Evolutionary conservation across 495 filamentous ascomycete genomes (phyloP), one percentile per base, ranked within the genome.

Genomic region (Talaromyces nanjingensis): DNA sequence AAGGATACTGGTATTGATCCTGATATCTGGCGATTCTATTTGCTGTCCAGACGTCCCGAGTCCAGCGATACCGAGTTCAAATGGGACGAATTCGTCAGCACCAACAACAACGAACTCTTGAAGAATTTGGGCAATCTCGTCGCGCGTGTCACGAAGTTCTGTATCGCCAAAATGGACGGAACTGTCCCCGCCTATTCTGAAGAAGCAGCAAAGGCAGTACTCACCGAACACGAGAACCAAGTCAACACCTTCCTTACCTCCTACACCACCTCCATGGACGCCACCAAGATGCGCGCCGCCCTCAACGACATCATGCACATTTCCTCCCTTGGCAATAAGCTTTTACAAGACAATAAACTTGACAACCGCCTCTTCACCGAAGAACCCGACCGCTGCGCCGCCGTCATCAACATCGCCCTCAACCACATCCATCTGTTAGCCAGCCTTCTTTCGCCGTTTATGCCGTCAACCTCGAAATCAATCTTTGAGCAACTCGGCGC

Each of bases 1-100:
- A 88, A 89, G 73, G 87, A 96, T 49, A 97, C 92, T 5, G 92
- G 92, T n/a, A 81, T 98, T 24, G 54, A 20, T 16, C 27, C 63
- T 5, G 65, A 66, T 59, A 59, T 66, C n/a, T 66, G 65, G 65
- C 62, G 65, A n/a, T 66, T 64, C 42, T 66, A 64, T 33, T 31
- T 66, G 14, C 16, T 66, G 9, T 65, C 61, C 1, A 27, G 55
- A 14, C 29, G 65, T 14, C 65, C 65, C 11, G 65, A 66, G 24
- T 60, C 18, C 25, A 64, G 58, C 65, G 66, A 67, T 31, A 66
- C 66, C n/a, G 64, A 67, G 55, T 67, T 67, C 52, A 62, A 62
- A 58, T 67, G 66, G 66, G 58, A 65, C 47, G 57, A 60, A 24
- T 65, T 67, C 52, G 60, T 67, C 20, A 62, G 29, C 39, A 29